These are phyloP conservation scores for Herpetomonas samuelpessoai DNA, from an alignment of 208 protist genomes.

Conservation along the genomic window DNA sequence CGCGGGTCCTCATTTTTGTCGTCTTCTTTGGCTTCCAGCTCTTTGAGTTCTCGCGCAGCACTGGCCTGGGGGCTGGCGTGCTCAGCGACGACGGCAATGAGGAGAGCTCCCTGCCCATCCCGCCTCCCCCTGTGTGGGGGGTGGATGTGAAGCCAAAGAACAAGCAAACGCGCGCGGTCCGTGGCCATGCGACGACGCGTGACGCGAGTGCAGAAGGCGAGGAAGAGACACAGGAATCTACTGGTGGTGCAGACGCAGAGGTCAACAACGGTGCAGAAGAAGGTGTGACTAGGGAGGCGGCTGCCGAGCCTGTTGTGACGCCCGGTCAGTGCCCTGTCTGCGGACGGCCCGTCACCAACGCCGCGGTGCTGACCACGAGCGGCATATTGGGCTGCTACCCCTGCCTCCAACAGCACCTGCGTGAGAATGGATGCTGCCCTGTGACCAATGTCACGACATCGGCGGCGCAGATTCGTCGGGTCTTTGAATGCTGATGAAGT, in stretches of 20 bases:
- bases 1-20: conserved; percentile 55
- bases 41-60: conserved; percentile 45
- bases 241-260: neutral
- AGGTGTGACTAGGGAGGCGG: too few species aligned
- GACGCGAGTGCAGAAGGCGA: neutral
- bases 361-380: conserved; percentile 55
- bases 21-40: conserved; percentile 67
- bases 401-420: conserved; percentile 52
- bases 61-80: conserved; percentile 11
- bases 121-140: conserved; percentile 63
- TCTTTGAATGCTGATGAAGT: conserved; percentile 65
- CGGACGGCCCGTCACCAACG: conserved; percentile 48
- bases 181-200: neutral
- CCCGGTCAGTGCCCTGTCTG: conserved; percentile 72
- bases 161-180: neutral
- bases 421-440: conserved; percentile 51
- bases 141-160: conserved; percentile 31
- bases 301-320: conserved; percentile 19
- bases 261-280: too few species aligned
- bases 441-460: conserved; percentile 44
- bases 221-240: neutral
- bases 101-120: conserved; percentile 50
- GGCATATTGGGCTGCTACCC: conserved; percentile 83
- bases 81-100: neutral
- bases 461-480: conserved; percentile 61